Conservation (phyloP, 805 yeast genomes). For the Saccharomycopsis sp. region DNA sequence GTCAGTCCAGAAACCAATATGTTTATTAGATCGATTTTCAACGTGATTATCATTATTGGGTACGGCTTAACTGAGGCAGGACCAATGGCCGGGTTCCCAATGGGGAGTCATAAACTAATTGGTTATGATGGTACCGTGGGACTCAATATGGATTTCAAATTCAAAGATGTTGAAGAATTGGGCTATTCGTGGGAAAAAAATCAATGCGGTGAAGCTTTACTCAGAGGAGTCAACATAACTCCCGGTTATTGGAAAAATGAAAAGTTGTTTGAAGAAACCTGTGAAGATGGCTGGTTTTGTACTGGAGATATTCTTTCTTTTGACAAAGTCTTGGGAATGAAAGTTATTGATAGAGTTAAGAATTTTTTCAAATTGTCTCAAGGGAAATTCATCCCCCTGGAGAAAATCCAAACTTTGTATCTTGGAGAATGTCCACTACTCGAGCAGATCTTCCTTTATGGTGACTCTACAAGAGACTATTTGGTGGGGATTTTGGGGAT, state of each 20-base stretch:
- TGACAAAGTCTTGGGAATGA: constrained; percentile 41
- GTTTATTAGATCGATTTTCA: constrained; percentile 49
- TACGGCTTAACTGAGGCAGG: constrained; percentile 65
- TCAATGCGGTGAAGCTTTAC: constrained; percentile 48
- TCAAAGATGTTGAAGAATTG: constrained; percentile 53
- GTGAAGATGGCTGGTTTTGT: constrained; percentile 48
- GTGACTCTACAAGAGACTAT: constrained; percentile 46
- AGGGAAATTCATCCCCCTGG: constrained; percentile 68
- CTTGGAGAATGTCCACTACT: constrained; percentile 40
- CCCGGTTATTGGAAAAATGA: constrained; percentile 42
- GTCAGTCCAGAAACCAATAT: constrained; percentile 36
- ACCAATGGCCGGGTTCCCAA: constrained; percentile 54
- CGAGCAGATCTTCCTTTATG: constrained; percentile 50
- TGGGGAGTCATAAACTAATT: constrained; percentile 11
- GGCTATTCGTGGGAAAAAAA: constrained; percentile 34
- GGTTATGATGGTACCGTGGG: neutral
- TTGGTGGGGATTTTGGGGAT: constrained; percentile 56
- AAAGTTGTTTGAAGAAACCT: neutral
- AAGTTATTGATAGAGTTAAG: constrained; percentile 64
- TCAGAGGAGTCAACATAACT: constrained; percentile 59
- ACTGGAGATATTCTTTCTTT: constrained; percentile 59
- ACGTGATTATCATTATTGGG: constrained; percentile 49
- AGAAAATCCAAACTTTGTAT: constrained; percentile 59
- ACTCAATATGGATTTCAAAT: neutral
- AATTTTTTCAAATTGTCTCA: constrained; percentile 64